Conservation (phyloP, 2,329 filamentous ascomycete genomes). For the Monilinia aucupariae region DNA sequence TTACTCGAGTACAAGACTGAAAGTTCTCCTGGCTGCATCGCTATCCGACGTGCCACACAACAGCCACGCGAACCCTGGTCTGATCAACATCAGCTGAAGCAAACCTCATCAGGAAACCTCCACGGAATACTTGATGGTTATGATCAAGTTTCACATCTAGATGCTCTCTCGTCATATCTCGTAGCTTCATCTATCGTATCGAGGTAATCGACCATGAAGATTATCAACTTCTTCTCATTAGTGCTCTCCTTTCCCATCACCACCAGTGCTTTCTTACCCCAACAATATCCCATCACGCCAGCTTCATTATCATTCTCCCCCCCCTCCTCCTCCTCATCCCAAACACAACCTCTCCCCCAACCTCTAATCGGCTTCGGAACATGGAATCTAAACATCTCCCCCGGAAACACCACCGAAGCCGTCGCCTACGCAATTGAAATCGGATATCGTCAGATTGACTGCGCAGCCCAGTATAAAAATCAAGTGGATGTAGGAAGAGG, state of each 20-base stretch:
- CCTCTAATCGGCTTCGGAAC: conserved; percentile 18
- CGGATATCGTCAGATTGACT: conserved; percentile 28
- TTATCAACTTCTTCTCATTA: not conserved
- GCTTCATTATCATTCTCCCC: not conserved
- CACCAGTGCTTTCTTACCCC: not conserved
- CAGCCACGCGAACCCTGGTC: not conserved
- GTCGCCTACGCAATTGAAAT: conserved; percentile 23
- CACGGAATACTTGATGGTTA: too few species aligned
- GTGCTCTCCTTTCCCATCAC: not conserved
- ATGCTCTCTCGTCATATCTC: not conserved
- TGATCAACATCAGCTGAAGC: too few species aligned
- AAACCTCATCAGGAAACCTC: too few species aligned
- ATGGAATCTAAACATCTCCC: conserved; percentile 11
- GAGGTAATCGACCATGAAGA: not conserved
- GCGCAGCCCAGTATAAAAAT: conserved; percentile 23
- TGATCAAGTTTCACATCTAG: not conserved
- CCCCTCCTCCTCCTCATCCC: not conserved
- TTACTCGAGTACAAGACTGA: too few species aligned
- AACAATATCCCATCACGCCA: conserved; percentile 1
- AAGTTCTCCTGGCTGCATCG: not conserved
- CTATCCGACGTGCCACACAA: not conserved
- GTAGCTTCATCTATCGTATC: not conserved
- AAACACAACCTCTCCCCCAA: not conserved
- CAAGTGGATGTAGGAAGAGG: conserved; percentile 24
- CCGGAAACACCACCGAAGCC: conserved; percentile 12